Percentiles rank a stretch among this genome's conserved stretches.
Conservation (phyloP, 768 basidiomycete genomes). For the Paxillus rubicundulus region DNA sequence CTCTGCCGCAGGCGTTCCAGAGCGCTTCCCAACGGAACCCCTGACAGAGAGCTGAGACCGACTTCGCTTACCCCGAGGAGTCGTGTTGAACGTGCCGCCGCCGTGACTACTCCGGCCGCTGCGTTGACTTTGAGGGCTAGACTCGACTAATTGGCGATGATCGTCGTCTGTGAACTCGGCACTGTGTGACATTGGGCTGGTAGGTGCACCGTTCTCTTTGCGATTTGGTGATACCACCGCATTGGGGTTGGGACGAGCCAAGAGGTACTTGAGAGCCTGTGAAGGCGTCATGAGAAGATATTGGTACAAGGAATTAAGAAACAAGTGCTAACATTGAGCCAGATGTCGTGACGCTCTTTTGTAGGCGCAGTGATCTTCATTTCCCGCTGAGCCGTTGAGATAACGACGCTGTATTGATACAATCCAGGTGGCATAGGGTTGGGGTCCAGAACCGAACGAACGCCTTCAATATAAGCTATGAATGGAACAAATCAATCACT, state of each 20-base stretch:
- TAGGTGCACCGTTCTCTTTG: conserved; percentile 34
- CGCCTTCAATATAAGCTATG: conserved; percentile 89
- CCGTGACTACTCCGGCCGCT: conserved; percentile 59
- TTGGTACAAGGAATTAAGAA: conserved; percentile 3
- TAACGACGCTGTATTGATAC: conserved; percentile 88
- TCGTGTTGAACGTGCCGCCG: conserved; percentile 68
- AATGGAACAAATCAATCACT: conserved; percentile 3
- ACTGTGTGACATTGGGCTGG: conserved; percentile 48
- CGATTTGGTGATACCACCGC: conserved; percentile 26
- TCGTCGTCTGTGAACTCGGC: conserved; percentile 51
- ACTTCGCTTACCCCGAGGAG: conserved; percentile 74
- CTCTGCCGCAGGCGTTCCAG: conserved; percentile 89
- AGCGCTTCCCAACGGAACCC: conserved; percentile 78
- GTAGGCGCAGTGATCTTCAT: conserved; percentile 98
- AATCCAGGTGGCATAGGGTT: conserved; percentile 96
- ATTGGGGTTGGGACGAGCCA: conserved; percentile 62
- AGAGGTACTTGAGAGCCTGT: conserved; percentile 88
- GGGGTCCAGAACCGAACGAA: conserved; percentile 87
- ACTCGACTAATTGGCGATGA: conserved; percentile 42
- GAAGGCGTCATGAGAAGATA: conserved; percentile 8
- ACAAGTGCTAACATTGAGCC: conserved; percentile 71
- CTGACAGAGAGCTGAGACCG: conserved; percentile 71
- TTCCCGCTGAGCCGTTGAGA: conserved; percentile 91
- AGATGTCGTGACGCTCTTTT: conserved; percentile 95
- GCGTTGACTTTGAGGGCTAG: conserved; percentile 74